Evolutionary conservation across 1,139 yeast genomes (phyloP).

Genomic region (Arxiozyma slooffiae): DNA sequence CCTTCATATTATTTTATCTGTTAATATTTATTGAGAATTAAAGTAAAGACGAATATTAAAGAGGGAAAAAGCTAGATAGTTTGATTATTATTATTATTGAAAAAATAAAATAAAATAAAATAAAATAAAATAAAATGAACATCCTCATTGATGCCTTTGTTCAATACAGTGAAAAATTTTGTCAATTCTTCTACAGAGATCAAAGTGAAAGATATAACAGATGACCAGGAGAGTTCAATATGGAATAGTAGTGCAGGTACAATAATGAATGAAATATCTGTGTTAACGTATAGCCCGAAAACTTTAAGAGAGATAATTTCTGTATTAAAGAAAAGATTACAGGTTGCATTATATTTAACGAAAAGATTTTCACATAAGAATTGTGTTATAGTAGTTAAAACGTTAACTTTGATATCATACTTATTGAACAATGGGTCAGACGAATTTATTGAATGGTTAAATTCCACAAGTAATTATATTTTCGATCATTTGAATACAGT

Average conservation of each 20-base stretch:
- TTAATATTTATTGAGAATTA: too few species aligned
- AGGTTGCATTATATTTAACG: not conserved
- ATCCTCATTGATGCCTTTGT: slow-evolving; percentile 17
- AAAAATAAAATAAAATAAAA: too few species aligned
- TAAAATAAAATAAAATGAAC: not conserved
- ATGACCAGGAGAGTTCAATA: slow-evolving; percentile 20
- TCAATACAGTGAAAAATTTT: slow-evolving; percentile 23
- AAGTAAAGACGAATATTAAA: too few species aligned
- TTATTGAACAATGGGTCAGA: slow-evolving; percentile 27
- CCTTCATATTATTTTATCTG: too few species aligned
- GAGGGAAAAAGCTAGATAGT: not conserved
- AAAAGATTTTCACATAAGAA: slow-evolving; percentile 15
- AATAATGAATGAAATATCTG: slow-evolving; percentile 29
- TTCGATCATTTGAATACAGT: slow-evolving; percentile 15
- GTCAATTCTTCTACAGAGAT: slow-evolving; percentile 25
- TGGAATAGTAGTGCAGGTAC: slow-evolving; percentile 26
- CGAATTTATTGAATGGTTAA: slow-evolving; percentile 26
- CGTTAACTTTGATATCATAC: slow-evolving; percentile 25
- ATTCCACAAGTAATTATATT: slow-evolving; percentile 13
- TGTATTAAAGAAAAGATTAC: slow-evolving; percentile 23
- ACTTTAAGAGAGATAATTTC: slow-evolving; percentile 25
- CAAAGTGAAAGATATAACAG: slow-evolving; percentile 27
- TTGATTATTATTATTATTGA: too few species aligned
- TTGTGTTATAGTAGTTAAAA: slow-evolving; percentile 25
- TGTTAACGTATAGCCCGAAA: slow-evolving; percentile 26